Evolutionary conservation across 768 basidiomycete species (phyloP).

Genomic region (Agaricus subrufescens): DNA sequence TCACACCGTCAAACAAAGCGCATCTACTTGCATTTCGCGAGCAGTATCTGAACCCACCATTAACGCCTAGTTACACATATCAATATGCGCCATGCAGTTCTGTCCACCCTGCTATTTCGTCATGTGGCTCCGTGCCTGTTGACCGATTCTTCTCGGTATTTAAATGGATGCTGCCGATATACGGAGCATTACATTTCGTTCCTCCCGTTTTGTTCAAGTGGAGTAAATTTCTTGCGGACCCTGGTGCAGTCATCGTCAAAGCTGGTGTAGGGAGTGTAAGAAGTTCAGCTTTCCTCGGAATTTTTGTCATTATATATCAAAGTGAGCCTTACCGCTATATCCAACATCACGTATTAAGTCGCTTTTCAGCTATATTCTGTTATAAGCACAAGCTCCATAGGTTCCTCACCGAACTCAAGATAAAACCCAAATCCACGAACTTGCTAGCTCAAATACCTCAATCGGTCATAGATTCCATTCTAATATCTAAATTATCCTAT

Average conservation of each 20-base stretch:
- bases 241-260: slow-evolving; percentile 57
- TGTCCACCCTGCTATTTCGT: slow-evolving; percentile 71
- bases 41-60: slow-evolving; percentile 26
- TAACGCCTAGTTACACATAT: slow-evolving; percentile 7
- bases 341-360: slow-evolving; percentile 17
- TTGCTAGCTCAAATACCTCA: slow-evolving; percentile 40
- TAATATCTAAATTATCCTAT: slow-evolving; percentile 68
- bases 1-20: slow-evolving; percentile 46
- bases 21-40: slow-evolving; percentile 41
- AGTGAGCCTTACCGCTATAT: slow-evolving; percentile 35
- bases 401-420: slow-evolving; percentile 27
- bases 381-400: slow-evolving; percentile 57
- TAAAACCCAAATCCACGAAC: slow-evolving; percentile 17
- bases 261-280: slow-evolving; percentile 70
- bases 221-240: slow-evolving; percentile 58
- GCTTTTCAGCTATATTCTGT: slow-evolving; percentile 48
- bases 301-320: slow-evolving; percentile 81
- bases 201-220: slow-evolving; percentile 83
- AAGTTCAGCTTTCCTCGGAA: slow-evolving; percentile 83
- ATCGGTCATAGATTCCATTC: slow-evolving; percentile 40
- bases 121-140: slow-evolving; percentile 55
- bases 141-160: slow-evolving; percentile 77
- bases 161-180: slow-evolving; percentile 79
- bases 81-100: slow-evolving; percentile 58
- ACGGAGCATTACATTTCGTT: slow-evolving; percentile 86